Evolutionary conservation across 1,139 yeast species (phyloP), one percentile per base, ranked within the genome.

Genomic region (Pichia sp.): DNA sequence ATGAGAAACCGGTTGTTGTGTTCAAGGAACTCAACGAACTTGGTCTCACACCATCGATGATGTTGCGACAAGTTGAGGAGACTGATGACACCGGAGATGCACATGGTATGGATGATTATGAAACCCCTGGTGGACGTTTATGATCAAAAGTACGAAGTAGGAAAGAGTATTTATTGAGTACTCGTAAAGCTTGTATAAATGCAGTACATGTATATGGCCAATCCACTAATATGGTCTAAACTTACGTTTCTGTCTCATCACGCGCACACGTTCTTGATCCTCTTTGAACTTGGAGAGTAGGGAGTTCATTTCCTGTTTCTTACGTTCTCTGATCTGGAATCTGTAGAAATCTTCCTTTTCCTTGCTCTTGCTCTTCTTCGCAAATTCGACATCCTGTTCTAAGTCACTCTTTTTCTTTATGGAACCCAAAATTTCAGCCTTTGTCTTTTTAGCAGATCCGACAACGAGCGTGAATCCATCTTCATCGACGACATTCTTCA

Each of bases 381-480:
- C 63, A 53, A 74, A 74, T 33, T 62, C 59, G 38, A 62, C 59
- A 32, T 72, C 73, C 40, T 64, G 65, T 13, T 67, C 72, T 3
- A 65, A 64, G 30, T 72, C 67, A 23, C 65, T 52, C 23, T 73
- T 66, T 36, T 64, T 55, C 46, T 66, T 69, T 43, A 72, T 72
- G 38, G 67, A 69, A 26, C 83, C 84, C 57, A 77, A 48, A 7
- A 77, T 73, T 36, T 79, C 82, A 29, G 75, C 74, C 53, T 76
- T 77, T 2, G 93, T 79, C 66, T 84, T 86, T 46, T 94, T 73
- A 56, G 84, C 88, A 33, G 82, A 69, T 7, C 94, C 88, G 22
- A 86, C 94, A 35, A 88, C 97, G 53, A 84, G 62, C 0, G 94
- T 86, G 61, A 88, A 88, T 2, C 96, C 97, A 55, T 88, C 96